Conservation (phyloP, 2,329 filamentous ascomycete genomes). For the Ophiostoma triangulosporum region DNA sequence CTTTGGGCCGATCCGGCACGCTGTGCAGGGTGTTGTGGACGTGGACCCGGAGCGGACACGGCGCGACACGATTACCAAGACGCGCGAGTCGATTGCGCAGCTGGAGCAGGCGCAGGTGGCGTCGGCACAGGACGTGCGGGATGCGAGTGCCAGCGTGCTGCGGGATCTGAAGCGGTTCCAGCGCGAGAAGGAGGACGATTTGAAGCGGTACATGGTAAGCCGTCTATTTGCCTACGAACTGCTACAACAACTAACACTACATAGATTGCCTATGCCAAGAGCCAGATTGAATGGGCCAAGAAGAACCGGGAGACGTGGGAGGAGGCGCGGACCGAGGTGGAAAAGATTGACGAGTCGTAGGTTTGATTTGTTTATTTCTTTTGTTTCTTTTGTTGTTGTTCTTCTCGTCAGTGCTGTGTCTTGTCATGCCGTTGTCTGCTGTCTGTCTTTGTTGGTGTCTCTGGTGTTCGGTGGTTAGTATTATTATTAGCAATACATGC, state of each 20-base stretch:
- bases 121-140: conserved; percentile 81
- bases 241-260: neutral
- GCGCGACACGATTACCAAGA: conserved; percentile 90
- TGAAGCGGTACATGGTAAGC: conserved; percentile 88
- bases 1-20: conserved; percentile 88
- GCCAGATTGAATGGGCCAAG: conserved; percentile 87
- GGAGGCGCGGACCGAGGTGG: conserved; percentile 73
- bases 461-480: neutral
- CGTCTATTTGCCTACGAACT: neutral
- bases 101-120: conserved; percentile 84
- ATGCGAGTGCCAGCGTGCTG: conserved; percentile 78
- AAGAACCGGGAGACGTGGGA: conserved; percentile 88
- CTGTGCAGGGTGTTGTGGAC: conserved; percentile 90
- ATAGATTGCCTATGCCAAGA: conserved; percentile 89
- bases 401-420: no score
- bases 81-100: conserved; percentile 70
- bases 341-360: conserved; percentile 62
- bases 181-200: conserved; percentile 84
- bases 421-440: neutral
- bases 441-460: neutral
- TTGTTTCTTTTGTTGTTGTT: no score
- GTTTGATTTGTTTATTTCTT: neutral
- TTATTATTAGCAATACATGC: no score
- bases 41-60: conserved; percentile 88
- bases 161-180: conserved; percentile 90